phyloP scores from a whole-genome alignment of 352 stramenopile genomes.

The Phytophthora pinifolia region DNA sequence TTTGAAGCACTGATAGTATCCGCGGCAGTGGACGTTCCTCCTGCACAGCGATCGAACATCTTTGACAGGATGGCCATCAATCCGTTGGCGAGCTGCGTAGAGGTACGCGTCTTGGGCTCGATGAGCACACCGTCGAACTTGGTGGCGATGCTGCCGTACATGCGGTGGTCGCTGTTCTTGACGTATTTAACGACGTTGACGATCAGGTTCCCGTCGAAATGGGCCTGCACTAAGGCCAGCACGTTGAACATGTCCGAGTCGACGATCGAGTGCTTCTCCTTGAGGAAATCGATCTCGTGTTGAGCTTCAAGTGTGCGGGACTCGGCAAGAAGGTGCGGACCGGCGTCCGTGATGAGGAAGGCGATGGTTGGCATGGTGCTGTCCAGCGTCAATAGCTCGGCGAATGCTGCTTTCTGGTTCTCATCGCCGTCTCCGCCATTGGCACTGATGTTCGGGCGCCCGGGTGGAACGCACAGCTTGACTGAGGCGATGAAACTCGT shows the following conservation, averaged over 20 bases:
- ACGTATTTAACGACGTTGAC: constrained; percentile 69
- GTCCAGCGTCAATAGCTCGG: constrained; percentile 52
- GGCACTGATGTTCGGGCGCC: constrained; percentile 28
- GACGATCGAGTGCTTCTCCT: constrained; percentile 40
- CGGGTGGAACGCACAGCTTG: constrained; percentile 47
- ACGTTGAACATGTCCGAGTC: constrained; percentile 62
- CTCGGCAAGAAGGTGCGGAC: constrained; percentile 47
- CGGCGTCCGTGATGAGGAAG: constrained; percentile 70
- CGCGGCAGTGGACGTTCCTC: constrained; percentile 11
- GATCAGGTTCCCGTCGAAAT: constrained; percentile 58
- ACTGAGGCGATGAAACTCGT: constrained; percentile 42
- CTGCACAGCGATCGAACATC: constrained; percentile 46
- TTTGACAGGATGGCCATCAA: constrained; percentile 58
- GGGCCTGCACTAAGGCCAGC: constrained; percentile 40
- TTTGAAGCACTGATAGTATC: constrained; percentile 7
- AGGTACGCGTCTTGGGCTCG: constrained; percentile 39
- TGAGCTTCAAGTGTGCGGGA: constrained; percentile 34
- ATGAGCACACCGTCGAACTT: constrained; percentile 63
- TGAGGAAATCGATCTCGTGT: constrained; percentile 48
- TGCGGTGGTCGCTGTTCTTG: constrained; percentile 46
- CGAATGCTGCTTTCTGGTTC: constrained; percentile 69
- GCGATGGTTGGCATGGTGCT: constrained; percentile 52
- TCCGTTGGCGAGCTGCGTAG: constrained; percentile 36
- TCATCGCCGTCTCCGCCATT: constrained; percentile 62
- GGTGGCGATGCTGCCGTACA: constrained; percentile 61